Percentiles rank a stretch among this genome's conserved stretches.
Evolutionary conservation across 2,329 filamentous ascomycete species (phyloP).

Genomic region (Balansia obtecta): DNA sequence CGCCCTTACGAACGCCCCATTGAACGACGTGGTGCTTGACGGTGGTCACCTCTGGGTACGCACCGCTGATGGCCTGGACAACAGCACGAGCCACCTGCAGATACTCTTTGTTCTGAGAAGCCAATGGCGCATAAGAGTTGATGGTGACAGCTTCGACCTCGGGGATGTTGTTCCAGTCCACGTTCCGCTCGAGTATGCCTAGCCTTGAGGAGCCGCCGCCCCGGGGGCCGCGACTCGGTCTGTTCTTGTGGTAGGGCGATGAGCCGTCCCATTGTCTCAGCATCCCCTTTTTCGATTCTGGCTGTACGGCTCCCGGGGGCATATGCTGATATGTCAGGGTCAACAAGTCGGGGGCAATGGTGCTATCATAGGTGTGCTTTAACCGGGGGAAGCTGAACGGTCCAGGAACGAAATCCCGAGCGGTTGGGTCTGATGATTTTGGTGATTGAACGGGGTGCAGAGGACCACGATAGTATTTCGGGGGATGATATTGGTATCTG

Average conservation of each 20-base stretch:
- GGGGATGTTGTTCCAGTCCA: slow-evolving; percentile 77
- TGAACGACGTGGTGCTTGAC: slow-evolving; percentile 58
- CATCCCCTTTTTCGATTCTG: slow-evolving; percentile 42
- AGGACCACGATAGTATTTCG: slow-evolving; percentile 88
- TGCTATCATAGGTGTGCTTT: slow-evolving; percentile 80
- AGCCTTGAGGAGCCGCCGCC: slow-evolving; percentile 55
- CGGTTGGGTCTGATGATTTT: slow-evolving; percentile 72
- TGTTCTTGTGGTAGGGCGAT: slow-evolving; percentile 89
- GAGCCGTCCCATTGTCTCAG: slow-evolving; percentile 79
- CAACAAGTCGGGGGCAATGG: slow-evolving; percentile 77
- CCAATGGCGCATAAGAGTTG: slow-evolving; percentile 60
- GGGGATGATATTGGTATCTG: slow-evolving; percentile 90
- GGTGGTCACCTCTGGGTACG: slow-evolving; percentile 56
- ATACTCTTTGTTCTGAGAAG: slow-evolving; percentile 57
- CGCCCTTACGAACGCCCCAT: slow-evolving; percentile 62
- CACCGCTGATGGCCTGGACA: slow-evolving; percentile 74
- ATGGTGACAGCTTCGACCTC: slow-evolving; percentile 70
- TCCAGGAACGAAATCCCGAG: slow-evolving; percentile 78
- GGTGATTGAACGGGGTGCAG: slow-evolving; percentile 88
- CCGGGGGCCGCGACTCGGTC: slow-evolving; percentile 71
- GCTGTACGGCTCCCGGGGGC: slow-evolving; percentile 56
- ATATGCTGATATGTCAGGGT: slow-evolving; percentile 78
- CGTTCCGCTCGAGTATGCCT: slow-evolving; percentile 56
- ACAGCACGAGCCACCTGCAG: slow-evolving; percentile 76
- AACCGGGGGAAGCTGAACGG: slow-evolving; percentile 82